phyloP scores from a whole-genome alignment of 495 filamentous ascomycete species.

The Penicillium atrosanguineum region DNA sequence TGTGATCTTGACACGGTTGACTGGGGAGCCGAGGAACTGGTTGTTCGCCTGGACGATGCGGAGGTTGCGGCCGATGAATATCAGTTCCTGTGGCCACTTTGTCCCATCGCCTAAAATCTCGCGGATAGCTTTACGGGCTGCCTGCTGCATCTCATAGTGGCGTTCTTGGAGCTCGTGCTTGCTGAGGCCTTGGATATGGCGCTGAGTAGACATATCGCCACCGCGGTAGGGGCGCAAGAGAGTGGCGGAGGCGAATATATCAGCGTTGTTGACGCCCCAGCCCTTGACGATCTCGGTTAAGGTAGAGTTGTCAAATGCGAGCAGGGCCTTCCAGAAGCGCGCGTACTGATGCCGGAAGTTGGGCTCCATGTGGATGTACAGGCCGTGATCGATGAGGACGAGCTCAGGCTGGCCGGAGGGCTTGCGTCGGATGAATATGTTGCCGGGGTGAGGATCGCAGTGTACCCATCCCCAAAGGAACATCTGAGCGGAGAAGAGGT shows the following conservation, averaged over 20 bases:
- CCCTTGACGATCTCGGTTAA: slow-evolving; percentile 63
- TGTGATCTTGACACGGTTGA: slow-evolving; percentile 94
- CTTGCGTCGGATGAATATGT: slow-evolving; percentile 89
- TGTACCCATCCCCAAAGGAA: slow-evolving; percentile 93
- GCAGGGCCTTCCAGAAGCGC: slow-evolving; percentile 86
- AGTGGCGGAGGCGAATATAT: slow-evolving; percentile 88
- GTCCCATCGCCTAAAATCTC: slow-evolving; percentile 84
- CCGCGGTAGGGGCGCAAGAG: slow-evolving; percentile 88
- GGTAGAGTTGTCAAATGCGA: slow-evolving; percentile 89
- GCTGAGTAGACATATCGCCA: slow-evolving; percentile 64
- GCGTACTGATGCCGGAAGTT: slow-evolving; percentile 87
- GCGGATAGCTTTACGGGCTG: slow-evolving; percentile 78
- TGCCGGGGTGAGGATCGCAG: slow-evolving; percentile 95
- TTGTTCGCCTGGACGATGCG: slow-evolving; percentile 86
- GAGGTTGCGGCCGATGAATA: slow-evolving; percentile 95
- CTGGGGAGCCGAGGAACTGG: slow-evolving; percentile 84
- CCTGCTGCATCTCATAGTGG: slow-evolving; percentile 80
- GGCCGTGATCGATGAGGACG: slow-evolving; percentile 92
- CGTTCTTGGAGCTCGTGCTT: slow-evolving; percentile 53
- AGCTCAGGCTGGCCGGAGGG: slow-evolving; percentile 81
- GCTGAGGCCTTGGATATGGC: slow-evolving; percentile 58
- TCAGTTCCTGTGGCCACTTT: slow-evolving; percentile 88
- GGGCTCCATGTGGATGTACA: slow-evolving; percentile 88
- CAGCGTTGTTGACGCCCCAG: slow-evolving; percentile 87
- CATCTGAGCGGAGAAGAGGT: slow-evolving; percentile 93